These are phyloP conservation scores for Paramyrothecium sp. DNA, from an alignment of 2,329 filamentous ascomycete species.

Conservation along the genomic window DNA sequence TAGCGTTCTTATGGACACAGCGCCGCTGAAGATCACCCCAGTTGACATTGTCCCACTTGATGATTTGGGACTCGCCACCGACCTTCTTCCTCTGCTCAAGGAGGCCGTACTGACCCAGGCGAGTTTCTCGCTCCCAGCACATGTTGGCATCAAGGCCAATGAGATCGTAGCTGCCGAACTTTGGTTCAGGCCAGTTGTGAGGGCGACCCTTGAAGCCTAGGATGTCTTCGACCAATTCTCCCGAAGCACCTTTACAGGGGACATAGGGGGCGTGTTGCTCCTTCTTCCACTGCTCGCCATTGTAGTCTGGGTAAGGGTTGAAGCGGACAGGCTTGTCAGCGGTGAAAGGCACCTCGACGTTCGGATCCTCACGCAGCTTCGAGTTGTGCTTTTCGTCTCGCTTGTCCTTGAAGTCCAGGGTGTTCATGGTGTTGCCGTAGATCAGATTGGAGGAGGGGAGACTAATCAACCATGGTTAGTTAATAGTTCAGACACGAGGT, in stretches of 20 bases:
- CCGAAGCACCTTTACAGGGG: constrained; percentile 64
- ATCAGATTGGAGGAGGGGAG: constrained; percentile 47
- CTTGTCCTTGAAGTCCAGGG: constrained; percentile 39
- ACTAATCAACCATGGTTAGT: constrained; percentile 24
- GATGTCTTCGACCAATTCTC: constrained; percentile 58
- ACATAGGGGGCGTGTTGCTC: constrained; percentile 57
- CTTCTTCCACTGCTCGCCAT: constrained; percentile 57
- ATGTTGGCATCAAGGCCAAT: constrained; percentile 61
- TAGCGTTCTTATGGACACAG: constrained; percentile 65
- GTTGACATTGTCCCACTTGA: constrained; percentile 63
- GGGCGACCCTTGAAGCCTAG: constrained; percentile 63
- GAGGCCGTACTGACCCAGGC: constrained; percentile 66
- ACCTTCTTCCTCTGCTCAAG: constrained; percentile 46
- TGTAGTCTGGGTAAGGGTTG: constrained; percentile 71
- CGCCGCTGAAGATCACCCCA: constrained; percentile 71
- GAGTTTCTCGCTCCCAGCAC: constrained; percentile 67
- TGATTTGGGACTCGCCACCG: constrained; percentile 28
- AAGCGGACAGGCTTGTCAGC: constrained; percentile 55
- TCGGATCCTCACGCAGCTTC: constrained; percentile 29
- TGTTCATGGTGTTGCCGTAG: constrained; percentile 55
- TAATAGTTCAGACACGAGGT: constrained; percentile 6
- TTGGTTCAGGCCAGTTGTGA: constrained; percentile 55
- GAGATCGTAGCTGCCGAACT: constrained; percentile 61
- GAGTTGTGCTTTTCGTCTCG: constrained; percentile 27
- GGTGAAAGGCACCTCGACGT: constrained; percentile 37